Percentiles rank a stretch among this genome's conserved stretches.
Conservation (phyloP, 2,329 filamentous ascomycete genomes). For the Ustulina deusta region DNA sequence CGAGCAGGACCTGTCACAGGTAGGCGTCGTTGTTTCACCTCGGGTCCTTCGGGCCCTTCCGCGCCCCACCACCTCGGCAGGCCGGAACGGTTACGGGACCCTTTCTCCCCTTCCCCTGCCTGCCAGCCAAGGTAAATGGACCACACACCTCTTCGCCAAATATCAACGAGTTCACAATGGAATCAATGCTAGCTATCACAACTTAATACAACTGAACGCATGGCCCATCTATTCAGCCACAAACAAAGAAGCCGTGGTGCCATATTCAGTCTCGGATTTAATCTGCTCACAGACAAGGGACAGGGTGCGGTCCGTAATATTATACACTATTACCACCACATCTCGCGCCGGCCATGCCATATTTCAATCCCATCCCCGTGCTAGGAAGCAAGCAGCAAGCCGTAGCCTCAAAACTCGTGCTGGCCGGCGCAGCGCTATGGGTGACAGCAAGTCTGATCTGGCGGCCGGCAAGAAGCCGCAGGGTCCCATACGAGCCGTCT, state of each 20-base stretch:
- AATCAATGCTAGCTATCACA: not conserved
- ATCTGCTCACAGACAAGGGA: not conserved
- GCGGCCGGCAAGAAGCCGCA: not conserved
- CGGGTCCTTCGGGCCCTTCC: no score
- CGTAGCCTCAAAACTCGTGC: conserved; percentile 1
- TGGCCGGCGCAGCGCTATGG: conserved; percentile 20
- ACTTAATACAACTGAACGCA: not conserved
- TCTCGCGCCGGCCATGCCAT: not conserved
- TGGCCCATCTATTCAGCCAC: not conserved
- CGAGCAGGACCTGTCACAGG: not conserved
- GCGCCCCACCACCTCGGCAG: conserved; percentile 11
- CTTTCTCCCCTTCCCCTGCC: not conserved
- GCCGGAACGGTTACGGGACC: not conserved
- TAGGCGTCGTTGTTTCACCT: not conserved
- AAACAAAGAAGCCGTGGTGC: not conserved
- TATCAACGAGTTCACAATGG: not conserved
- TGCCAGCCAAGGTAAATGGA: not conserved
- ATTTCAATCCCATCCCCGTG: not conserved
- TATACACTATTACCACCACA: not conserved
- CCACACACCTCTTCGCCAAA: not conserved
- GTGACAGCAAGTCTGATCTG: conserved; percentile 14
- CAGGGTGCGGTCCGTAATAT: not conserved
- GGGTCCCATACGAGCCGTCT: conserved; percentile 16
- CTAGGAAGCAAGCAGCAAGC: conserved; percentile 15
- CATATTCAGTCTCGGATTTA: not conserved